Percentiles rank a stretch among this genome's conserved stretches.
These are phyloP conservation scores for Scheffersomyces coipomensis DNA, from an alignment of 805 yeast genomes.

Conservation along the genomic window DNA sequence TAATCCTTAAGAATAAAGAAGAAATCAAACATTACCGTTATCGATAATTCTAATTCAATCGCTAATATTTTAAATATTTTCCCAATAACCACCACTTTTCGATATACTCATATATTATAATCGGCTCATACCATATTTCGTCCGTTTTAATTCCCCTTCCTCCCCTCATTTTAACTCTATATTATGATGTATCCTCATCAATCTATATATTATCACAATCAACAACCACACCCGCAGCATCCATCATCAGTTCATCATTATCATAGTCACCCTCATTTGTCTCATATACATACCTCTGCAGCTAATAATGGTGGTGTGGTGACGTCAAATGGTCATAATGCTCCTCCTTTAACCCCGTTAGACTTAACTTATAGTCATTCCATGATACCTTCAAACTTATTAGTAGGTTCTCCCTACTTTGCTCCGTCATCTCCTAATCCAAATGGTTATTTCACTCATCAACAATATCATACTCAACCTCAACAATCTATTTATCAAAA, in stretches of 20 bases:
- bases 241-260: background rate
- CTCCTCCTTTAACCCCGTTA: constrained; percentile 44
- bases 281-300: too few species aligned
- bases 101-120: too few species aligned
- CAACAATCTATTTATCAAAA: too few species aligned
- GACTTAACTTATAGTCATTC: constrained; percentile 60
- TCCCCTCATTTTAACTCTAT: constrained; percentile 1
- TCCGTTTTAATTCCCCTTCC: too few species aligned
- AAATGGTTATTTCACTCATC: constrained; percentile 4
- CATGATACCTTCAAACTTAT: constrained; percentile 60
- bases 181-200: background rate
- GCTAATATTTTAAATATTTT: too few species aligned
- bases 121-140: too few species aligned
- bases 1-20: too few species aligned
- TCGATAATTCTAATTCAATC: too few species aligned
- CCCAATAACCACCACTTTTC: too few species aligned
- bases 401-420: constrained; percentile 60
- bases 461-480: constrained; percentile 11
- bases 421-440: constrained; percentile 24
- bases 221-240: background rate
- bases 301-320: too few species aligned
- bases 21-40: too few species aligned
- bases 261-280: background rate
- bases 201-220: background rate
- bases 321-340: background rate